Evolutionary conservation across 768 basidiomycete genomes (phyloP).

Genomic region (Mycena filopes): DNA sequence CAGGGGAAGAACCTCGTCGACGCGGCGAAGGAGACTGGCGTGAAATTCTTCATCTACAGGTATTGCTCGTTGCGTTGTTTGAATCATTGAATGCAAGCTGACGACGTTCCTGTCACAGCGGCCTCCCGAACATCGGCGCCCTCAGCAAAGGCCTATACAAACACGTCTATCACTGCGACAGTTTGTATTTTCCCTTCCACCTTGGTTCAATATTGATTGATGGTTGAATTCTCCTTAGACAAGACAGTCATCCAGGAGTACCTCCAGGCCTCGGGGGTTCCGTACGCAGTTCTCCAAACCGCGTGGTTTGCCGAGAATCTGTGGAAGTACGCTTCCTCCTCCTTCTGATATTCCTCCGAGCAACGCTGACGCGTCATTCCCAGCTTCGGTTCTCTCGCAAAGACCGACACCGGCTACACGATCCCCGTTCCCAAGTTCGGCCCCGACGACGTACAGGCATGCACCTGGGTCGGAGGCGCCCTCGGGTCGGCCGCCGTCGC

Average conservation of each 20-base stretch:
- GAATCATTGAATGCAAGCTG: not conserved
- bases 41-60: conserved; percentile 47
- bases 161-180: not conserved
- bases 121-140: not conserved
- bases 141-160: not conserved
- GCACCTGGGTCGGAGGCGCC: too few relatives aligned
- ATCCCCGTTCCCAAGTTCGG: too few relatives aligned
- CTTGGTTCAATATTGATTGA: not conserved
- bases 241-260: not conserved
- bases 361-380: too few relatives aligned
- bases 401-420: conserved; percentile 17
- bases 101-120: not conserved
- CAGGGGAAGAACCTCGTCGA: conserved; percentile 45
- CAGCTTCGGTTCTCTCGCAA: conserved; percentile 11
- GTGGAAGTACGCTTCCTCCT: conserved; percentile 15
- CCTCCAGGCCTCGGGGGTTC: not conserved
- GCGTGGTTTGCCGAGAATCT: conserved; percentile 9
- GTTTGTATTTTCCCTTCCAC: not conserved
- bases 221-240: not conserved
- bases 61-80: conserved; percentile 3
- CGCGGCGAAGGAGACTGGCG: conserved; percentile 33
- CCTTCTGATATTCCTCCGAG: too few relatives aligned
- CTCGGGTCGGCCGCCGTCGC: conserved; percentile 25
- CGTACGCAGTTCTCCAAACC: not conserved
- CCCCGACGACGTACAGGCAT: too few relatives aligned